A percentile compares a stretch with the other conserved stretches of the same genome.
Conservation (phyloP, 495 filamentous ascomycete species). For the Tuber microsphaerosporum region DNA sequence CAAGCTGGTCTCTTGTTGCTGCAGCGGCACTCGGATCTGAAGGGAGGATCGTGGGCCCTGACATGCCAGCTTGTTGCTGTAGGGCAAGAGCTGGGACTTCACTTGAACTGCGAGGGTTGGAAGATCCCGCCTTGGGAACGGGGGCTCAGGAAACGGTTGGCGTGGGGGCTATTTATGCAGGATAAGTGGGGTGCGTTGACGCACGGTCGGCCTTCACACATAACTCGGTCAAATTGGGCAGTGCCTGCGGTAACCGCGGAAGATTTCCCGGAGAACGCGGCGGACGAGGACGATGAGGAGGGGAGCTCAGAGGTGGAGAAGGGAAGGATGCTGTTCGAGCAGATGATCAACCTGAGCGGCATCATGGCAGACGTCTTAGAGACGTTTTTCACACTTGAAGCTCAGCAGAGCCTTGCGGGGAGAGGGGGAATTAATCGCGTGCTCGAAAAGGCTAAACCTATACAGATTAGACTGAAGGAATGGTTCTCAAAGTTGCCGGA, state of each 20-base stretch:
- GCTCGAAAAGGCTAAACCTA: constrained; percentile 67
- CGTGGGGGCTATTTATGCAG: constrained; percentile 87
- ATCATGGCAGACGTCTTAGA: constrained; percentile 72
- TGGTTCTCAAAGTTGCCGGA: constrained; percentile 66
- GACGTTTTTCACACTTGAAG: constrained; percentile 59
- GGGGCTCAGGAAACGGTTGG: constrained; percentile 72
- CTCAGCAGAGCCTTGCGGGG: constrained; percentile 43
- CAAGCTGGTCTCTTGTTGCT: constrained; percentile 85
- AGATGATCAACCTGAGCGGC: constrained; percentile 66
- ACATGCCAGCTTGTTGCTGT: constrained; percentile 78
- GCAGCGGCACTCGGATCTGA: constrained; percentile 59
- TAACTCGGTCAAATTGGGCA: constrained; percentile 73
- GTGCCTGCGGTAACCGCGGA: constrained; percentile 59
- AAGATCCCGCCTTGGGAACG: constrained; percentile 82
- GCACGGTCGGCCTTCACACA: constrained; percentile 77
- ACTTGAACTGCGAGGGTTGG: constrained; percentile 82
- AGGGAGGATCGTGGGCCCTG: constrained; percentile 74
- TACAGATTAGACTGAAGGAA: constrained; percentile 74
- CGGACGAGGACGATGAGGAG: constrained; percentile 53
- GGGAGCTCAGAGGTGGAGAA: constrained; percentile 56
- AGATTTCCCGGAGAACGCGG: constrained; percentile 61
- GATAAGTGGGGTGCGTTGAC: constrained; percentile 91
- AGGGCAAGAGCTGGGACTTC: constrained; percentile 75
- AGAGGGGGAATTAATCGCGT: constrained; percentile 47
- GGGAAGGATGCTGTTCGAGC: constrained; percentile 60